These are phyloP conservation scores for Alternaria solani DNA, from an alignment of 2,329 filamentous ascomycete genomes.

Conservation along the genomic window DNA sequence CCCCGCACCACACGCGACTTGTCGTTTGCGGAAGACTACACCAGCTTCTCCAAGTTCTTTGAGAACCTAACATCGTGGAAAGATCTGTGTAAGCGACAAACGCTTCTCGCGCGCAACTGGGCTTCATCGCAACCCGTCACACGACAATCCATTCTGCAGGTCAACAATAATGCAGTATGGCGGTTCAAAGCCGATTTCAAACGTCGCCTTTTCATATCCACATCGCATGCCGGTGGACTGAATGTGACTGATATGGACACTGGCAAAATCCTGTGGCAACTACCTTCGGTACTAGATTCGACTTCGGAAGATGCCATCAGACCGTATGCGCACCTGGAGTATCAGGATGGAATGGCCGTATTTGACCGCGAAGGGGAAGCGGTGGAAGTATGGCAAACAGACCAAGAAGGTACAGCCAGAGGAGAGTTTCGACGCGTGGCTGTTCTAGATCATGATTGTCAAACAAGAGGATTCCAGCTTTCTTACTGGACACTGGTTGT, in stretches of 20 bases:
- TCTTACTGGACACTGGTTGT: constrained; percentile 14
- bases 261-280: constrained; percentile 4
- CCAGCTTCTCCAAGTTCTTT: constrained; percentile 17
- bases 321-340: constrained; percentile 15
- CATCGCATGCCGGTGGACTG: constrained; percentile 13
- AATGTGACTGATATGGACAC: constrained; percentile 13
- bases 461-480: constrained; percentile 18
- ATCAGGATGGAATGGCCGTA: constrained; percentile 14
- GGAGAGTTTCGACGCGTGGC: constrained; percentile 10
- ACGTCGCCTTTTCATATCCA: constrained; percentile 16
- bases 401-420: constrained; percentile 6
- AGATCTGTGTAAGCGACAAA: constrained; percentile 9
- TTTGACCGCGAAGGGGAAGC: constrained; percentile 12
- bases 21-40: constrained; percentile 4
- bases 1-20: constrained; percentile 5
- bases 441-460: constrained; percentile 8
- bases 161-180: constrained; percentile 12
- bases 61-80: constrained; percentile 13
- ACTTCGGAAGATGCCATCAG: constrained; percentile 3
- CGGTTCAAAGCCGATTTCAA: constrained; percentile 16
- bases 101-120: constrained; percentile 9
- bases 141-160: constrained; percentile 11
- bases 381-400: constrained; percentile 11
- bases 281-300: constrained; percentile 10
- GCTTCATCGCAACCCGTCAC: constrained; percentile 3